phyloP scores from a whole-genome alignment of 139 green algal genomes.

The Gonium pectorale region DNA sequence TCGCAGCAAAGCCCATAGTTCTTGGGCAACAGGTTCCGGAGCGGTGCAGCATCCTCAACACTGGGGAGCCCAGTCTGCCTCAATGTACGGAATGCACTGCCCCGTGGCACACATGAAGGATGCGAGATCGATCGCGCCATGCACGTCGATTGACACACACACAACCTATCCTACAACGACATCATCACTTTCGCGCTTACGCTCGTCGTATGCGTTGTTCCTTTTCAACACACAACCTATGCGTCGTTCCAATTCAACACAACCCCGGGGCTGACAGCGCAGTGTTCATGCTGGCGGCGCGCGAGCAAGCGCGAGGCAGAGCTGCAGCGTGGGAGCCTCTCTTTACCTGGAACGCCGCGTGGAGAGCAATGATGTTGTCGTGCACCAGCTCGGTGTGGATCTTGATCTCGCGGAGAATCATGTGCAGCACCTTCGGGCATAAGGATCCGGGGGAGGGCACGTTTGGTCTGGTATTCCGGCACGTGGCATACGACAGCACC shows the following conservation, averaged over 20 bases:
- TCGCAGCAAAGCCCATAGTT: no score
- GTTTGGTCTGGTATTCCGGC: neutral
- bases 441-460: neutral
- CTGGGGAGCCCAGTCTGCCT: no score
- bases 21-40: no score
- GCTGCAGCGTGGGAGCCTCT: no score
- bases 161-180: no score
- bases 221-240: neutral
- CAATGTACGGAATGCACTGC: no score
- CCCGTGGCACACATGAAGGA: no score
- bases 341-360: constrained; percentile 50
- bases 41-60: no score
- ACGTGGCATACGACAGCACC: no score
- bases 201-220: neutral
- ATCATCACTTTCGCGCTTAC: neutral
- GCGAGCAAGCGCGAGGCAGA: neutral
- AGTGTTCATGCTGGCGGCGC: neutral
- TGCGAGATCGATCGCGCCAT: no score
- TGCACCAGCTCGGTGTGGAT: constrained; percentile 41
- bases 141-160: no score
- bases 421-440: neutral
- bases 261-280: neutral
- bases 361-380: constrained; percentile 43
- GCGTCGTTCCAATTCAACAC: neutral
- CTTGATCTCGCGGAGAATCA: constrained; percentile 26